A percentile compares a stretch with the other conserved stretches of the same genome.
Evolutionary conservation across 2,329 filamentous ascomycete genomes (phyloP).

Genomic region (Aspergillus uvarum): DNA sequence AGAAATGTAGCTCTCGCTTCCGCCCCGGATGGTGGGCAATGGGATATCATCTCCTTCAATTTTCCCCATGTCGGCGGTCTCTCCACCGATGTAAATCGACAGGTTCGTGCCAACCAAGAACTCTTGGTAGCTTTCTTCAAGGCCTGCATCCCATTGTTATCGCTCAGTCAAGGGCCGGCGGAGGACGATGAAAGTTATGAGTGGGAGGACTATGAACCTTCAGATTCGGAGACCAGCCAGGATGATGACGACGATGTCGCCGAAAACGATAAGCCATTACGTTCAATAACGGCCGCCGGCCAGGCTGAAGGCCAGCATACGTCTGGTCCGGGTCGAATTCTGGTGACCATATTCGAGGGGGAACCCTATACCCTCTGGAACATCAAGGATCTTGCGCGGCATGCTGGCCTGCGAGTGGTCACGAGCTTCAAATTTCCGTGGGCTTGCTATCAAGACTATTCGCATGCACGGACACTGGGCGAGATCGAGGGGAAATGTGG

Average conservation of each 20-base stretch:
- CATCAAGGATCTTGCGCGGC: constrained; percentile 78
- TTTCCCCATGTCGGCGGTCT: constrained; percentile 95
- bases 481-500: constrained; percentile 44
- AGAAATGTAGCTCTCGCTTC: neutral
- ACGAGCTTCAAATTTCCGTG: constrained; percentile 51
- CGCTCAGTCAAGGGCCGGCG: constrained; percentile 24
- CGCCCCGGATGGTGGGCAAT: constrained; percentile 43
- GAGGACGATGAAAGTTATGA: constrained; percentile 23
- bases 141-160: constrained; percentile 43
- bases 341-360: constrained; percentile 88
- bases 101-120: constrained; percentile 85
- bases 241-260: constrained; percentile 23
- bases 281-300: neutral
- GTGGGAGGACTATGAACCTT: constrained; percentile 12
- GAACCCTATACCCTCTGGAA: constrained; percentile 97
- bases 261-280: constrained; percentile 12
- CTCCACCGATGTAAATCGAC: constrained; percentile 87
- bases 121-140: constrained; percentile 52
- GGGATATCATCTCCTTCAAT: constrained; percentile 87
- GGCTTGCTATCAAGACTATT: constrained; percentile 48
- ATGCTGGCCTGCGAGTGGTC: constrained; percentile 52
- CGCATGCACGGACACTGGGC: constrained; percentile 48
- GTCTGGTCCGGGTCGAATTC: constrained; percentile 54
- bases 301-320: constrained; percentile 18
- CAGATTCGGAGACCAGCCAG: constrained; percentile 27